A percentile compares a stretch with the other conserved stretches of the same genome.
phyloP scores from a whole-genome alignment of 768 basidiomycete species.

The Infundibulicybe gibba region DNA sequence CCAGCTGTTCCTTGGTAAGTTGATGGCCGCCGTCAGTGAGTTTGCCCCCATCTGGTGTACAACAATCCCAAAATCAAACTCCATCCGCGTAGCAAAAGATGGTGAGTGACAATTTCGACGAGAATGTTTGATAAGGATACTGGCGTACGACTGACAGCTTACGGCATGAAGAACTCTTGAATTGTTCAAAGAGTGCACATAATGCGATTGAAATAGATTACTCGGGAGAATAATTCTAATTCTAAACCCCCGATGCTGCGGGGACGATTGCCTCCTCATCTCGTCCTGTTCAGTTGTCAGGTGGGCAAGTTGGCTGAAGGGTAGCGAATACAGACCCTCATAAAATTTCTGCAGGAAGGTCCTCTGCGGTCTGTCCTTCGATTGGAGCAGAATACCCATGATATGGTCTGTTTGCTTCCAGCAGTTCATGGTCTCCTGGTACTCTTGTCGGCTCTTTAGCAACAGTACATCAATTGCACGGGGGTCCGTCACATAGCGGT shows the following conservation, averaged over 20 bases:
- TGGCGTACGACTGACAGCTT: too few relatives aligned
- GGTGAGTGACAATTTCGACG: too few relatives aligned
- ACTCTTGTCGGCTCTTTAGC: constrained; percentile 81
- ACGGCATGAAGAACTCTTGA: too few relatives aligned
- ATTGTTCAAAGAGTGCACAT: too few relatives aligned
- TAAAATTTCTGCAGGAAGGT: constrained; percentile 85
- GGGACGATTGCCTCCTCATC: constrained; percentile 73
- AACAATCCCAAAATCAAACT: too few relatives aligned
- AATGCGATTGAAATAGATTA: too few relatives aligned
- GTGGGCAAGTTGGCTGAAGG: neutral
- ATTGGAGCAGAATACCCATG: constrained; percentile 61
- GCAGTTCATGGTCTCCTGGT: constrained; percentile 91
- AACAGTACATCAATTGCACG: constrained; percentile 83
- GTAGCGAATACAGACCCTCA: constrained; percentile 52
- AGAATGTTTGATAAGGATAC: too few relatives aligned
- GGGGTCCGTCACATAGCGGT: constrained; percentile 78
- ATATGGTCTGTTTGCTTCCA: constrained; percentile 91
- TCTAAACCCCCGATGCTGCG: constrained; percentile 55
- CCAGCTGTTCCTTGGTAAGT: too few relatives aligned
- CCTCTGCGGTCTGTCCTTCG: constrained; percentile 37
- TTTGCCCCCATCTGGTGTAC: too few relatives aligned
- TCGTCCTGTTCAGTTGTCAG: constrained; percentile 43
- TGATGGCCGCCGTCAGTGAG: too few relatives aligned
- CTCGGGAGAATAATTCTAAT: neutral
- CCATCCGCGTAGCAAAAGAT: too few relatives aligned